Conservation (phyloP, 805 yeast genomes). For the Wickerhamiella sergipiensis region DNA sequence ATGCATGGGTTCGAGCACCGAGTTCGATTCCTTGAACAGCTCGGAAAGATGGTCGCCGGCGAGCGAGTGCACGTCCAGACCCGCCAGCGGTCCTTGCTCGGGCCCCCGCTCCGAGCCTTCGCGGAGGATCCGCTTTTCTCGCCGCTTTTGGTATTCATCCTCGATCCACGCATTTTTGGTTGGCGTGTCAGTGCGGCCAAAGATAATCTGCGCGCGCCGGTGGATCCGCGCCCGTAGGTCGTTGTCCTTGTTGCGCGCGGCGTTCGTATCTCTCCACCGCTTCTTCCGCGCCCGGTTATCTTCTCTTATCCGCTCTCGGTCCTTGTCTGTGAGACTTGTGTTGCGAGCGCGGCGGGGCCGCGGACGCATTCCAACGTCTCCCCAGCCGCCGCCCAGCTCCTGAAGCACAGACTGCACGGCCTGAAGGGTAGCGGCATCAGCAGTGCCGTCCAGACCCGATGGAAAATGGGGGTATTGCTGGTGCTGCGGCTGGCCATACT, state of each 20-base stretch:
- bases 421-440: conserved; percentile 18
- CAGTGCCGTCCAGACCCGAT: conserved; percentile 6
- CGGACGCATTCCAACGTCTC: conserved; percentile 2
- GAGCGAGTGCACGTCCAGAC: conserved; percentile 2
- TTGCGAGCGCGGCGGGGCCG: neutral
- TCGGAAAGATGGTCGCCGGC: conserved; percentile 14
- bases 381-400: conserved; percentile 8
- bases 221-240: conserved; percentile 69
- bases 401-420: conserved; percentile 20
- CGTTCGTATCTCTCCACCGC: conserved; percentile 71
- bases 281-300: conserved; percentile 70
- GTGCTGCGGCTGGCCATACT: neutral
- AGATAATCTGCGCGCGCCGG: conserved; percentile 54
- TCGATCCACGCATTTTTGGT: conserved; percentile 57
- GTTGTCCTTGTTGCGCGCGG: conserved; percentile 71
- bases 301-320: conserved; percentile 42
- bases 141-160: conserved; percentile 53
- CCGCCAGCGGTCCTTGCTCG: conserved; percentile 1
- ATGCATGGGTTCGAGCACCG: conserved; percentile 10
- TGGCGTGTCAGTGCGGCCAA: conserved; percentile 46
- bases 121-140: conserved; percentile 42
- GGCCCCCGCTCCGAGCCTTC: conserved; percentile 9
- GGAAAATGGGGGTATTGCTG: neutral
- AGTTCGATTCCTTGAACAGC: conserved; percentile 14
- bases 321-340: conserved; percentile 20